A percentile compares a stretch with the other conserved stretches of the same genome.
Conservation (phyloP, 1,284 basidiomycete species). For the Pascua sp. region DNA sequence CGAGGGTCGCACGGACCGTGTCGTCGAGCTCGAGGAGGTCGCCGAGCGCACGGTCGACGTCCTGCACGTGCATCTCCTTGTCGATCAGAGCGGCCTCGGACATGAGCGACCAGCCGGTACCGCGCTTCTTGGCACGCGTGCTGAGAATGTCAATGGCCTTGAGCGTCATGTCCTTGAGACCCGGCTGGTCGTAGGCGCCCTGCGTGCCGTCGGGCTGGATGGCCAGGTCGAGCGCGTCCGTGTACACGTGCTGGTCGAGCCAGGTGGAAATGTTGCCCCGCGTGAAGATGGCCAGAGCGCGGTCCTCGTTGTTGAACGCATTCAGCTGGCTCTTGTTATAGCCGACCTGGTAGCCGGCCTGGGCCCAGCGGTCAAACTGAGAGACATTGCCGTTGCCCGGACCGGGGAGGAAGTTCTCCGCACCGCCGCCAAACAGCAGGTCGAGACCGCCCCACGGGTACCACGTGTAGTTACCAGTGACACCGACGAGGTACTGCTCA, state of each 20-base stretch:
- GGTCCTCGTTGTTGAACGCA: slow-evolving; percentile 40
- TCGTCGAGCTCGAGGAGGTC: slow-evolving; percentile 53
- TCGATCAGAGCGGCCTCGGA: slow-evolving; percentile 51
- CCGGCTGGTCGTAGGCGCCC: slow-evolving; percentile 48
- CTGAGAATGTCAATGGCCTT: slow-evolving; percentile 51
- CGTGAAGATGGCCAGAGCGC: slow-evolving; percentile 50
- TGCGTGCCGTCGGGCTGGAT: slow-evolving; percentile 31
- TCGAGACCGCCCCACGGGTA: slow-evolving; percentile 46
- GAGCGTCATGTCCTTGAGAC: slow-evolving; percentile 52
- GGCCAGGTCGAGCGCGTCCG: slow-evolving; percentile 35
- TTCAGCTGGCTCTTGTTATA: slow-evolving; percentile 46
- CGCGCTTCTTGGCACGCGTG: slow-evolving; percentile 41
- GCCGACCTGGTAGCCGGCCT: slow-evolving; percentile 48
- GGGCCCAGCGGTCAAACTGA: slow-evolving; percentile 45
- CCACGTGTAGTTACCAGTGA: slow-evolving; percentile 47
- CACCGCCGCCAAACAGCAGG: slow-evolving; percentile 47
- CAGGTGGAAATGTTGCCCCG: slow-evolving; percentile 48
- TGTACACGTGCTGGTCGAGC: slow-evolving; percentile 50
- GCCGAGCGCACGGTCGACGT: slow-evolving; percentile 50
- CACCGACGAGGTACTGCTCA: slow-evolving; percentile 47
- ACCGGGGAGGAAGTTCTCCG: slow-evolving; percentile 44
- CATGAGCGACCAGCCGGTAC: slow-evolving; percentile 50
- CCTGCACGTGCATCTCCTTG: slow-evolving; percentile 50
- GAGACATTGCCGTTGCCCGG: slow-evolving; percentile 44
- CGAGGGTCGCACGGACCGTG: slow-evolving; percentile 47